Evolutionary conservation across 2,329 filamentous ascomycete species (phyloP), one percentile per base, ranked within the genome.

Genomic region (Chrysosporium keratinophilum): DNA sequence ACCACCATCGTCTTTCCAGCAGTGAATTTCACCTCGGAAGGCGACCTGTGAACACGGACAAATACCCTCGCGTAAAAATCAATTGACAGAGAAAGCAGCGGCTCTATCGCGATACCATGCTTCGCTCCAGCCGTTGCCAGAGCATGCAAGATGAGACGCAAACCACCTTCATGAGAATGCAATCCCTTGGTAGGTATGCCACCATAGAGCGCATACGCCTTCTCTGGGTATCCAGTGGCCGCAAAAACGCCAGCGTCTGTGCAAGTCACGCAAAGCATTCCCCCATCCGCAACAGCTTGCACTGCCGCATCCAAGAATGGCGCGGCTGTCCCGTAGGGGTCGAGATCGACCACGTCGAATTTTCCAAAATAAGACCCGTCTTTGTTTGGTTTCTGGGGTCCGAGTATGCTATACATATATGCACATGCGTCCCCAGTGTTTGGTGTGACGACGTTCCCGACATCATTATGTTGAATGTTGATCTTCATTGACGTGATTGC

Each of bases 161-260:
- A 70, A 1, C 91, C 93, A 33, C 81, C 89, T 71, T 98, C 93
- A 62, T 98, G 93, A 20, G 85, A 91, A 64, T 88, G 84, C 48
- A 80, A 76, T 0, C 89, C 90, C 71, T 95, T 95, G 56, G 91
- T 73, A 0, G 93, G 88, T 14, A 90, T 74, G 34, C 93, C 93
- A 2, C 93, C 93, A 64, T 98, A 98, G n/a, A 95, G 76, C 1
- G 91, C 84, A 67, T 84, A 98, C 2, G 88, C 82, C 74, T 98
- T 98, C 68, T 98, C 93, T 1, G 87, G 83, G 65, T 97, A 98
- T 54, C 90, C 88, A 61, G 88, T 87, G 0, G 91, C 95, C 1
- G 91, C 91, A 79, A 90, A 98, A 1, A 98, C 88, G 9, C 87
- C 89, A 9, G 91, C 90, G 68, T 98, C 93, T 0, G 93, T 98